These are phyloP conservation scores for Gossypioides kirkii DNA, from an alignment of 345 rosid species.

Conservation along the genomic window DNA sequence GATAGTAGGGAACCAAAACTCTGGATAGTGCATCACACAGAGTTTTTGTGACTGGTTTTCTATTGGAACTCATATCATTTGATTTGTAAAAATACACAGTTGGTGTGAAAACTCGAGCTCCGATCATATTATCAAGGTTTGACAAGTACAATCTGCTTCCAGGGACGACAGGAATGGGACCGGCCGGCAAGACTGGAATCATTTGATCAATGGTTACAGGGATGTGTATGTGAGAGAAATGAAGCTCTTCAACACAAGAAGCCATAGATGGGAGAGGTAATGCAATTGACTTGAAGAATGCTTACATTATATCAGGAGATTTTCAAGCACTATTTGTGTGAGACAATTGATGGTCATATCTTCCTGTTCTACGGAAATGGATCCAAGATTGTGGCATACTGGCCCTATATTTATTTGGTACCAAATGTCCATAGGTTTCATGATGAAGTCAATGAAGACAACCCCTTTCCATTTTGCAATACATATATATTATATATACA, in stretches of 20 bases:
- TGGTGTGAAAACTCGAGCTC: conserved; percentile 84
- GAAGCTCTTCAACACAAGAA: conserved; percentile 61
- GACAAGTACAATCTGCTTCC: conserved; percentile 70
- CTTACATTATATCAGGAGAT: background rate
- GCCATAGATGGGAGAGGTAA: conserved; percentile 35
- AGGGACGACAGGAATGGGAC: conserved; percentile 41
- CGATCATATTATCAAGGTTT: conserved; percentile 74
- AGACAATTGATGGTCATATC: background rate
- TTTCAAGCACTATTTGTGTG: conserved; percentile 13
- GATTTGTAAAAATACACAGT: conserved; percentile 65
- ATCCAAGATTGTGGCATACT: conserved; percentile 1
- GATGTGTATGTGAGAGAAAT: conserved; percentile 41
- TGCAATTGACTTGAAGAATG: conserved; percentile 14
- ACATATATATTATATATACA: background rate
- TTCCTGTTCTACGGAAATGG: conserved; percentile 15
- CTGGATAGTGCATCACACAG: conserved; percentile 46
- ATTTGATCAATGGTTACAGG: conserved; percentile 35
- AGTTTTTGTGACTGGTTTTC: conserved; percentile 28
- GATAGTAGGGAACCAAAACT: conserved; percentile 81
- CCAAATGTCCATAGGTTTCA: background rate
- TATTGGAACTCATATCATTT: conserved; percentile 6
- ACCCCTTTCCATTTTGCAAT: background rate
- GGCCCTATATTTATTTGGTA: background rate
- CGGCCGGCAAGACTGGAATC: conserved; percentile 47
- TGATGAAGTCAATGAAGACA: background rate